phyloP scores from a whole-genome alignment of 148 eudicot genomes.

The Chenopodium formosanum region DNA sequence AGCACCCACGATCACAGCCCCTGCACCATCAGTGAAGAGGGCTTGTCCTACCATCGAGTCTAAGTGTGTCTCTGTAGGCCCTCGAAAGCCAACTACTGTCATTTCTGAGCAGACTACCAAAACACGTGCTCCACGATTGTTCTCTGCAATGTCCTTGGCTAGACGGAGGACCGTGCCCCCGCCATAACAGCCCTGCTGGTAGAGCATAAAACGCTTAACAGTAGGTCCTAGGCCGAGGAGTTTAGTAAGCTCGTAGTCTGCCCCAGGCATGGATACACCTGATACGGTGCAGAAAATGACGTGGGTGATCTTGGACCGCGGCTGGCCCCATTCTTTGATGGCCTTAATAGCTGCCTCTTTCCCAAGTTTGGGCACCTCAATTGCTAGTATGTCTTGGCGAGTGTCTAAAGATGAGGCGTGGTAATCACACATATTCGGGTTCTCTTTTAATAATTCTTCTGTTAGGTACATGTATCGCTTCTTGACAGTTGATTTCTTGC shows the following conservation, averaged over 20 bases:
- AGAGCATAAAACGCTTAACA: not conserved
- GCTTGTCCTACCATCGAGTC: constrained; percentile 4
- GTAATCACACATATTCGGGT: constrained; percentile 1
- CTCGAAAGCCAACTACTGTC: not conserved
- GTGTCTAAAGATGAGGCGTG: not conserved
- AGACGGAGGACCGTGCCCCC: constrained; percentile 12
- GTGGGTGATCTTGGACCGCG: constrained; percentile 6
- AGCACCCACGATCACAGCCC: constrained; percentile 3
- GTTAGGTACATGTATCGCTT: constrained; percentile 11
- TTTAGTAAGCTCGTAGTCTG: not conserved
- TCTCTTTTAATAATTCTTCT: constrained; percentile 1
- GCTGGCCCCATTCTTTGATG: constrained; percentile 15
- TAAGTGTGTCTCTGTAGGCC: constrained; percentile 5
- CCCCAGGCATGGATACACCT: constrained; percentile 8
- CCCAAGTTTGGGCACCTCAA: not conserved
- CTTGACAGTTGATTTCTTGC: not conserved
- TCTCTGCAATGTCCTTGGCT: constrained; percentile 11
- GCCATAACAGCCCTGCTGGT: constrained; percentile 6
- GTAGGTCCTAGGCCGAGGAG: constrained; percentile 1
- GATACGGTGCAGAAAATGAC: constrained; percentile 10
- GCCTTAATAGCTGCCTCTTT: constrained; percentile 17
- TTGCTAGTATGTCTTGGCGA: not conserved
- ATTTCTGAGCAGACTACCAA: not conserved
- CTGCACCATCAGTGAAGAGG: constrained; percentile 1
- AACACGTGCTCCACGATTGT: constrained; percentile 11